These are phyloP conservation scores for Kernera saxatilis DNA, from an alignment of 345 rosid species.

Conservation along the genomic window DNA sequence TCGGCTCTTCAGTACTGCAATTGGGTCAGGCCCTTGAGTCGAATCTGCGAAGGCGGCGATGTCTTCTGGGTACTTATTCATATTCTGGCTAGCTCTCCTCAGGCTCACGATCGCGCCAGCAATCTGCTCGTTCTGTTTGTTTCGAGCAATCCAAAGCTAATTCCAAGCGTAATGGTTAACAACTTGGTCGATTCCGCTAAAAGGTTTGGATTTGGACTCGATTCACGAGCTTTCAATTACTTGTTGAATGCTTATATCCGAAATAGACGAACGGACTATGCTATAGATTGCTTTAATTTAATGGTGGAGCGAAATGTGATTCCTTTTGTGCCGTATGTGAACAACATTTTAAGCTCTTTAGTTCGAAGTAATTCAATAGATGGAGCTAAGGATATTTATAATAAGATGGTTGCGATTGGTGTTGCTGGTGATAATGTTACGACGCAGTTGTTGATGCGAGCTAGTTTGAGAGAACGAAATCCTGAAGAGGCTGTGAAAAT, in stretches of 20 bases:
- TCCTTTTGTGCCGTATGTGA: constrained; percentile 31
- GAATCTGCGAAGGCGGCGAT: constrained; percentile 36
- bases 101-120: constrained; percentile 27
- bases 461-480: constrained; percentile 45
- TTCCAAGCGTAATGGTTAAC: constrained; percentile 33
- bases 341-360: constrained; percentile 37
- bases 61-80: constrained; percentile 47
- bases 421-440: constrained; percentile 41
- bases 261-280: constrained; percentile 36
- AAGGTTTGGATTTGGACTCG: constrained; percentile 35
- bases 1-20: constrained; percentile 44
- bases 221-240: constrained; percentile 40
- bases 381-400: constrained; percentile 41
- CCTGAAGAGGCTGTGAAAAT: constrained; percentile 39
- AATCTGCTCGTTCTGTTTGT: constrained; percentile 33
- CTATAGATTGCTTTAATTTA: constrained; percentile 35
- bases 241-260: constrained; percentile 48
- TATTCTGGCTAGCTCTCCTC: constrained; percentile 33
- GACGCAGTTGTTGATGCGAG: constrained; percentile 41
- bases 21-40: constrained; percentile 22
- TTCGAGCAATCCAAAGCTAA: constrained; percentile 33
- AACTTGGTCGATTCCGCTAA: constrained; percentile 33
- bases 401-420: constrained; percentile 45
- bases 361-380: constrained; percentile 33
- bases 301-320: constrained; percentile 39